Base-by-base conservation (phyloP, 768 basidiomycete genomes). In the Russula olivacea region DNA sequence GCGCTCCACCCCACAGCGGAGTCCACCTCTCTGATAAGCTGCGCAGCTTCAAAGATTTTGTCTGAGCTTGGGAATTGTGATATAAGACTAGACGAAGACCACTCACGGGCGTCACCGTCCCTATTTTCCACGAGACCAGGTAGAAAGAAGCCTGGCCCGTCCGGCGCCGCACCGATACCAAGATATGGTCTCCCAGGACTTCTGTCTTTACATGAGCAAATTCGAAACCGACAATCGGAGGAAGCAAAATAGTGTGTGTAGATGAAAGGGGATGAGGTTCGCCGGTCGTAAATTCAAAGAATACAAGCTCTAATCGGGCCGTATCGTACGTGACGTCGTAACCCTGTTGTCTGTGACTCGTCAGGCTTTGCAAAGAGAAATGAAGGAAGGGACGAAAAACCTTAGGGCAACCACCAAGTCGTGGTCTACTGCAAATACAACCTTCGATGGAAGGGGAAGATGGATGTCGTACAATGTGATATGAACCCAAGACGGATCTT, bases 41-140 rank as follows among this genome's bases (percentile, higher is more conserved):
- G 23, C 34, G 36, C n/a, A 49, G 53, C 60, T 45, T 45, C 43
- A n/a, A n/a, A 45, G 3, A 45, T 21, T 45, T 4, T 21, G 43
- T 9, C 10, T 45, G 43, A 45, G 43, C 10, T 45, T 11, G 11
- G n/a, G 9, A 9, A 21, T 6, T 0, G 43, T 3, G n/a, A 10
- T 11, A 28, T 14, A 32, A 40, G 19, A 40, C 25, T 4, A 17
- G n/a, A 4, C 4, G 30, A 49, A 12, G 12, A 10, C 25, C 32
- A 61, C 47, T 45, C 54, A 61, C 59, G 12, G 47, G 34, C 2
- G 43, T 55, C 47, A 61, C 60, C 2, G 23, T 30, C 19, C 59
- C 59, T 14, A 19, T 30, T 28, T 55, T 61, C 59, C 59, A 61
- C 17, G 53, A 61, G n/a, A 55, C 25, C 10, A 61, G 47, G 53